Base-by-base conservation (phyloP, 331 rosid genomes). In the Cydonia oblonga region DNA sequence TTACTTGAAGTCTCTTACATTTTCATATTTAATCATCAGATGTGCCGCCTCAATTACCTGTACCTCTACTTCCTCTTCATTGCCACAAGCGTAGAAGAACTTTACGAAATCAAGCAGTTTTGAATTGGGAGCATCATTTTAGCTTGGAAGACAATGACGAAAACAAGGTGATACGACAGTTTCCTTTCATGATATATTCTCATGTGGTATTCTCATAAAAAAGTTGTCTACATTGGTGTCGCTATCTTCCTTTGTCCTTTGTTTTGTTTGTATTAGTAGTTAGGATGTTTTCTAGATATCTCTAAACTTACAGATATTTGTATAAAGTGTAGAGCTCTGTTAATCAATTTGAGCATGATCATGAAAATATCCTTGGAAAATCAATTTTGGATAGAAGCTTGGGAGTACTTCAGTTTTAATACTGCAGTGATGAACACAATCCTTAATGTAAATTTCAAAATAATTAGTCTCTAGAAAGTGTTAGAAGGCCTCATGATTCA, bases 101-200 rank as follows among this genome's bases (percentile, higher is more conserved):
- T 69, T 18, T 66, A 73, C 71, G 75, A 72, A 76, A 66, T 68
- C 77, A 81, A 67, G 78, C 84, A 60, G 75, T 81, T 81, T 22
- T 71, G 69, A 81, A 81, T 40, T 81, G 84, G 81, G 84, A 81
- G 23, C 46, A 6, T 22, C 75, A 81, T 75, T 67, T 81, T 64
- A 81, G 78, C 70, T 59, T 66, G 3, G 81, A 81, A 62, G 81
- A 66, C 25, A 5, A 32, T 62, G 20, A 66, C 64, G 64, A 76
- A n/a, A 70, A 57, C 67, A 75, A 81, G 84, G 81, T 81, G 68
- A 68, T 56, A 18, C 1, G 10, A 32, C 5, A 16, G 22, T 12
- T 72, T 65, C 5, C 35, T 57, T 32, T 42, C 66, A n/a, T 66
- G n/a, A 24, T 29, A 11, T 70, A 40, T 56, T 6, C 6, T 22